phyloP scores from a whole-genome alignment of 805 yeast species.

The Lachancea sp. region DNA sequence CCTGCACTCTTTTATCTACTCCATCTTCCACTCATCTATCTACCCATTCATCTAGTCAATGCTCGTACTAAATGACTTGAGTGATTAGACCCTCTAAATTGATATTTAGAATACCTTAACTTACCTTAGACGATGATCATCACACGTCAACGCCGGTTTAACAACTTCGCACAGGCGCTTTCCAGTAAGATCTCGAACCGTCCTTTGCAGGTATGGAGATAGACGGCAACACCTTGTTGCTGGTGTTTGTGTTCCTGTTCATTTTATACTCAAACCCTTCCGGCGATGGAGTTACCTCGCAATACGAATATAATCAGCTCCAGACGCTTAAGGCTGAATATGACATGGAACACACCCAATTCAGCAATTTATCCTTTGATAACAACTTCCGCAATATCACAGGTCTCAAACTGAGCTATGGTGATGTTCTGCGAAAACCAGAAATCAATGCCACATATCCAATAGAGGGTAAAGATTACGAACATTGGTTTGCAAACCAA shows the following conservation, averaged over 20 bases:
- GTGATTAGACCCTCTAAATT: too few relatives aligned
- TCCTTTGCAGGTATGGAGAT: conserved; percentile 21
- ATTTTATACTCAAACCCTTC: conserved; percentile 30
- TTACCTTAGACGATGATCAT: too few relatives aligned
- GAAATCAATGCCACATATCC: conserved; percentile 52
- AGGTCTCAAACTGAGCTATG: conserved; percentile 62
- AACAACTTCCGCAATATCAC: conserved; percentile 65
- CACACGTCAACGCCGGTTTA: too few relatives aligned
- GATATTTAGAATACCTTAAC: too few relatives aligned
- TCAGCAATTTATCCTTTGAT: conserved; percentile 39
- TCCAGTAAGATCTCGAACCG: too few relatives aligned
- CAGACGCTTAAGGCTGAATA: conserved; percentile 35
- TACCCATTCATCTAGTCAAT: too few relatives aligned
- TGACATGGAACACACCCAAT: conserved; percentile 28
- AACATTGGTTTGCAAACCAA: conserved; percentile 44
- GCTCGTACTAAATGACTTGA: too few relatives aligned
- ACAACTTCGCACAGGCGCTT: too few relatives aligned
- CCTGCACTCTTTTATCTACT: too few relatives aligned
- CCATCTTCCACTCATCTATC: too few relatives aligned
- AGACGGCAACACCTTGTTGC: conserved; percentile 29
- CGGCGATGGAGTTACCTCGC: conserved; percentile 31
- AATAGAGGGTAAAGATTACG: conserved; percentile 39
- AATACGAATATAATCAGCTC: conserved; percentile 36
- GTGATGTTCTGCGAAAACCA: conserved; percentile 44
- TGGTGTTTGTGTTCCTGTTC: conserved; percentile 27